A percentile compares a stretch with the other conserved stretches of the same genome.
These are phyloP conservation scores for Pilasporangium apinafurcum DNA, from an alignment of 352 stramenopile species.

Conservation along the genomic window DNA sequence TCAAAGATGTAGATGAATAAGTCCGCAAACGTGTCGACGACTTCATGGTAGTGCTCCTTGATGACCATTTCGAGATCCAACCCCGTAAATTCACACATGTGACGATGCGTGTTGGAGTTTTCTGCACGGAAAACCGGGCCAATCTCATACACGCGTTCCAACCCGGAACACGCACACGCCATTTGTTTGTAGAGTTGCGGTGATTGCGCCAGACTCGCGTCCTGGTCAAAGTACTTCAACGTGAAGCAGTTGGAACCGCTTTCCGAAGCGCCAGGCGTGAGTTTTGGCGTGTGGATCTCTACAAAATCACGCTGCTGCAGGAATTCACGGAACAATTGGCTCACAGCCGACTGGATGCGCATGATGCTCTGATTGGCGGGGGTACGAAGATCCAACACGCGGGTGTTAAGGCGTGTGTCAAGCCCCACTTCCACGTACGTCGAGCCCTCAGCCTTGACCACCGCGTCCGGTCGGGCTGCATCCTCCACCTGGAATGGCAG, in stretches of 20 bases:
- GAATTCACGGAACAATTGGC: conserved; percentile 96
- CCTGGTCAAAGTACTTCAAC: conserved; percentile 98
- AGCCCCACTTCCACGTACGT: conserved; percentile 84
- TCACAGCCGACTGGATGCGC: conserved; percentile 95
- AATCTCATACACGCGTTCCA: conserved; percentile 99
- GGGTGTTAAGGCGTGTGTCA: conserved; percentile 95
- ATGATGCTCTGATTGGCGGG: conserved; percentile 99
- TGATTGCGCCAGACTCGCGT: conserved; percentile 94
- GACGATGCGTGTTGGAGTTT: conserved; percentile 98
- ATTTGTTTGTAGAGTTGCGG: conserved; percentile 99
- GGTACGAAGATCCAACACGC: conserved; percentile 95
- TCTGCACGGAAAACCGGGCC: conserved; percentile 99
- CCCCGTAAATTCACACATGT: conserved; percentile 99
- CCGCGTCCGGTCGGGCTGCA: conserved; percentile 83
- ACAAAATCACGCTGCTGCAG: conserved; percentile 94
- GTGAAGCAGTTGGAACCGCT: conserved; percentile 98
- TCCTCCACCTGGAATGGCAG: conserved; percentile 96
- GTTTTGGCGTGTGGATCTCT: conserved; percentile 99
- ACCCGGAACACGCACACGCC: conserved; percentile 95
- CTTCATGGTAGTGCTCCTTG: conserved; percentile 99
- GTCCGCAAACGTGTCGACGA: conserved; percentile 96
- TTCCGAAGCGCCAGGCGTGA: conserved; percentile 96
- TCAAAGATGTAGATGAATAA: conserved; percentile 99
- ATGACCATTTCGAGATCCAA: conserved; percentile 99
- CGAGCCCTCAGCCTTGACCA: conserved; percentile 78